phyloP scores from a whole-genome alignment of 352 stramenopile species.

The Saprolegnia parasitica region DNA sequence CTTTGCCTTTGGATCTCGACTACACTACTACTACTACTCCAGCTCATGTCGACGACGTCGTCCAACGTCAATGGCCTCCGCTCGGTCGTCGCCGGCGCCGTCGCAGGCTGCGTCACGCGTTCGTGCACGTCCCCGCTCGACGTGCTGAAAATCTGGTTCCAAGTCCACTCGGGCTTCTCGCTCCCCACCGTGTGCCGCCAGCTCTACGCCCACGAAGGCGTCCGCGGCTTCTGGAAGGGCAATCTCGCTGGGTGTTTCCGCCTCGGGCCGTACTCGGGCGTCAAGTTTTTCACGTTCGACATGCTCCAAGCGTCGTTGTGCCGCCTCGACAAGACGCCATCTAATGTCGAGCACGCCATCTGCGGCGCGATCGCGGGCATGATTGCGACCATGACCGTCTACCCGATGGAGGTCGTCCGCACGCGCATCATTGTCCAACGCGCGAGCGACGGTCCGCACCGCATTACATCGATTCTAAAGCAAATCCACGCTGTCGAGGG shows the following conservation, averaged over 20 bases:
- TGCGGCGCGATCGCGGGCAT: constrained; percentile 60
- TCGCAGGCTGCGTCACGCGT: constrained; percentile 74
- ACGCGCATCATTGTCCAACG: constrained; percentile 76
- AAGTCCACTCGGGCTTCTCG: constrained; percentile 43
- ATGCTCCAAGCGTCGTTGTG: constrained; percentile 40
- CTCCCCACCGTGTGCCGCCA: neutral
- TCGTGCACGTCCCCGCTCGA: constrained; percentile 77
- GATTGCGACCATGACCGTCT: constrained; percentile 62
- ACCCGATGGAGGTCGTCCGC: constrained; percentile 72
- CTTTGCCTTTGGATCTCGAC: no score
- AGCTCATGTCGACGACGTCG: neutral
- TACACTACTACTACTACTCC: no score
- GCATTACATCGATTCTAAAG: constrained; percentile 48
- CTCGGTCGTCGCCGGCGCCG: constrained; percentile 61
- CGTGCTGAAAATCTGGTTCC: constrained; percentile 80
- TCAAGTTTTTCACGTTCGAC: constrained; percentile 80
- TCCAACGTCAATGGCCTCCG: constrained; percentile 38
- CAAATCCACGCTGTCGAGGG: constrained; percentile 59
- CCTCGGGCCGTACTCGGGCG: constrained; percentile 73
- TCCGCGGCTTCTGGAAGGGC: constrained; percentile 73
- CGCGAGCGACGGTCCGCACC: constrained; percentile 16
- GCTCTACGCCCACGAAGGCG: constrained; percentile 53
- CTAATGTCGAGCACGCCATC: constrained; percentile 46
- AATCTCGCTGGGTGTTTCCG: constrained; percentile 72
- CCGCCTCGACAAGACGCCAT: constrained; percentile 35